Base-by-base conservation (phyloP, 2,329 filamentous ascomycete genomes). In the Diaporthe velutina region DNA sequence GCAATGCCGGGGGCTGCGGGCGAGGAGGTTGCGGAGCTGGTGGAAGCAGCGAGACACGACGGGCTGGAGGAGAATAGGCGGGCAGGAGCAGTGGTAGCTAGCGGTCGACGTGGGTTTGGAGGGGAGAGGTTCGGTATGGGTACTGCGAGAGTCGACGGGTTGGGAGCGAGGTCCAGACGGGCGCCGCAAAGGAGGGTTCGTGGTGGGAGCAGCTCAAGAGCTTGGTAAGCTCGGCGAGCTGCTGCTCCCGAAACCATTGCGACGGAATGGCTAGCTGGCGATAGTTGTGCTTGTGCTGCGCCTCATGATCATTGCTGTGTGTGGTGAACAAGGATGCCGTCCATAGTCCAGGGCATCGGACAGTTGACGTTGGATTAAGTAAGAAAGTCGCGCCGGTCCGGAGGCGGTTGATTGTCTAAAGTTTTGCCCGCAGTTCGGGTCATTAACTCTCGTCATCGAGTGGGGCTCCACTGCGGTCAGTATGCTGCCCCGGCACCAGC, bases 171-270 rank as follows among this genome's bases (percentile, higher is more conserved):
- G 2, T 66, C 74, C 30, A 54, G 68, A 28, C n/a, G 38, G 8
- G 54, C 64, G 60, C 74, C 80, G 71, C 82, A 80, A 80, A 79
- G 79, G 77, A 83, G 82, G 78, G 82, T 83, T 81, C 85, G 83
- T 80, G 84, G 85, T 77, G 87, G 86, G 83, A 87, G 84, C 84
- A 88, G 83, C 83, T 74, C 72, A 58, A 76, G 73, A 70, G 74
- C 73, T 33, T 70, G 67, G 55, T 52, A 58, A 80, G 78, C 77
- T 84, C 83, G 80, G 85, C 86, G 79, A 86, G 87, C 80, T 80
- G 84, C 80, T 75, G 79, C 84, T 82, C 85, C 86, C 83, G 86
- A 84, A 82, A 84, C 85, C 87, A 89, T 89, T 78, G 79, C 85
- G 80, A 42, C 17, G 38, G 58, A 50, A 68, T 55, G 54, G 38